Evolutionary conservation across 1,284 basidiomycete species (phyloP).

Genomic region (Sporisorium graminicola): DNA sequence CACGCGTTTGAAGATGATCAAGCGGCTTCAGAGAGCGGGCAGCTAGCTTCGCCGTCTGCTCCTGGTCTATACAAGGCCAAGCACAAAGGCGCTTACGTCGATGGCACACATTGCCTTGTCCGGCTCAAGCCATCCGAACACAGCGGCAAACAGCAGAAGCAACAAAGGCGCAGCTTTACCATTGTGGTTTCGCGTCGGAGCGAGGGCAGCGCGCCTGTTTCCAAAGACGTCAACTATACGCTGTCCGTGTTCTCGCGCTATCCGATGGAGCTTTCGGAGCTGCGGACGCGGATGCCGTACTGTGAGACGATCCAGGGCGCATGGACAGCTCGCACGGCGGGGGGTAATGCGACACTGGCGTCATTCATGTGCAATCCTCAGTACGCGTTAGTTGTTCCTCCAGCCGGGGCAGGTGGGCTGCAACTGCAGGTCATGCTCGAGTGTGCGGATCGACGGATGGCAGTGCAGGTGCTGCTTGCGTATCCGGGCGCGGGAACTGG

Average conservation of each 20-base stretch:
- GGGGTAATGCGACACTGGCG: conserved; percentile 83
- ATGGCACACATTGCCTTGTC: conserved; percentile 82
- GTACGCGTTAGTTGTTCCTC: conserved; percentile 75
- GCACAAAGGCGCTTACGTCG: conserved; percentile 77
- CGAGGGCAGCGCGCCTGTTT: not conserved
- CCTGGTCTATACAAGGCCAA: conserved; percentile 19
- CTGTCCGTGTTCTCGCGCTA: conserved; percentile 72
- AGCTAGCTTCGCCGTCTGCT: conserved; percentile 3
- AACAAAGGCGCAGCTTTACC: conserved; percentile 41
- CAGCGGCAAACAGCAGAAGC: not conserved
- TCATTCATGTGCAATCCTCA: conserved; percentile 93
- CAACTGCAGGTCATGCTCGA: conserved; percentile 73
- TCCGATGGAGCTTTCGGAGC: conserved; percentile 33
- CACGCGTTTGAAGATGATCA: conserved; percentile 72
- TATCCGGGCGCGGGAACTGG: conserved; percentile 60
- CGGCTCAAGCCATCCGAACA: conserved; percentile 31
- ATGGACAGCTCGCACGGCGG: conserved; percentile 80
- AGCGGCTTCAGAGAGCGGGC: conserved; percentile 1
- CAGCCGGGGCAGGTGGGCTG: conserved; percentile 28
- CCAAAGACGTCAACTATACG: conserved; percentile 73
- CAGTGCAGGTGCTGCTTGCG: conserved; percentile 80
- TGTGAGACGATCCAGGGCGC: conserved; percentile 40
- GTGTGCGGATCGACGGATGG: conserved; percentile 76
- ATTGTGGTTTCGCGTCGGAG: conserved; percentile 64
- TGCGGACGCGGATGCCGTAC: conserved; percentile 38